Evolutionary conservation across 2,329 filamentous ascomycete species (phyloP).

Genomic region (Fusarium tanahbumbuense): DNA sequence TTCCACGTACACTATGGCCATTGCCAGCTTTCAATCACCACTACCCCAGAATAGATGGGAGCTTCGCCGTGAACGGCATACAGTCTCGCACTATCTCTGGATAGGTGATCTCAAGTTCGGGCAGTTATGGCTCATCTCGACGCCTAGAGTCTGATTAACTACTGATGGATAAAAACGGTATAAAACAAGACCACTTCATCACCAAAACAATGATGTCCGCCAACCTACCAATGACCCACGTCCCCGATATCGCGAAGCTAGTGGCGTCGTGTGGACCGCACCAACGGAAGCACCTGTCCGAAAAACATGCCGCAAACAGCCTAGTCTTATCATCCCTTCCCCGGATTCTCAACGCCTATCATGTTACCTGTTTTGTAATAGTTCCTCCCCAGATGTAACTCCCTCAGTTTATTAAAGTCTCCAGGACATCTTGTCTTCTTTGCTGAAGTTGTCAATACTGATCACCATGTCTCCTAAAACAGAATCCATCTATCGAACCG

Average conservation of each 20-base stretch:
- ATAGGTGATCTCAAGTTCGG: no score
- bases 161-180: not conserved
- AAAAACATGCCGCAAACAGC: not conserved
- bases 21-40: no score
- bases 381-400: not conserved
- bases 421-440: no score
- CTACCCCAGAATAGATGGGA: no score
- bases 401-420: no score
- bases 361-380: not conserved
- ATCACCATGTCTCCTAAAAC: not conserved
- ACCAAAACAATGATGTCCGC: fast-evolving
- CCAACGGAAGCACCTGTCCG: not conserved
- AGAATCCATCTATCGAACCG: not conserved
- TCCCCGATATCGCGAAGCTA: not conserved
- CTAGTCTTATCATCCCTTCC: not conserved
- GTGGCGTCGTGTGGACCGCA: not conserved
- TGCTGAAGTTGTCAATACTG: fast-evolving
- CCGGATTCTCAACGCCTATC: not conserved
- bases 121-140: no score
- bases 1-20: no score
- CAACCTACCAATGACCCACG: not conserved
- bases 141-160: no score
- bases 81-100: no score
- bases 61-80: no score
- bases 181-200: not conserved